phyloP scores from a whole-genome alignment of 73 alveolate species.

The Stentor roeselii region DNA sequence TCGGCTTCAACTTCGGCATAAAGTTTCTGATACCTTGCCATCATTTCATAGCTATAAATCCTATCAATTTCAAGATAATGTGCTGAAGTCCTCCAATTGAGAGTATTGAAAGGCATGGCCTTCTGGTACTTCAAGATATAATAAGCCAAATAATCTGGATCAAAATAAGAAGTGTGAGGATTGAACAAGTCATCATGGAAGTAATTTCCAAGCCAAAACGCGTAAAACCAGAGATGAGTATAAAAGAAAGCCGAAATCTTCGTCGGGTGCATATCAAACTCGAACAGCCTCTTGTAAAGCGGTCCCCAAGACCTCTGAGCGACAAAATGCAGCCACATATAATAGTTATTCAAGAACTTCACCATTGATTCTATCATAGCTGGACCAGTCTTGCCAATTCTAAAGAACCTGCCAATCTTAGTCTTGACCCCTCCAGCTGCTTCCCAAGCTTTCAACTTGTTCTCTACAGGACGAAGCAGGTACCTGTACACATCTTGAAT shows the following conservation, averaged over 20 bases:
- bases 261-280: slow-evolving; percentile 27
- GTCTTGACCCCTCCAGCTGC: slow-evolving; percentile 13
- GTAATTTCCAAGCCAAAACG: neutral
- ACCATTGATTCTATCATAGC: neutral
- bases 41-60: slow-evolving; percentile 29
- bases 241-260: neutral
- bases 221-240: neutral
- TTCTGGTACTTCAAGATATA: neutral
- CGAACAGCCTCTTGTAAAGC: slow-evolving; percentile 27
- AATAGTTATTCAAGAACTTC: neutral
- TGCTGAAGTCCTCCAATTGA: slow-evolving; percentile 25
- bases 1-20: neutral
- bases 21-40: neutral
- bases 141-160: slow-evolving; percentile 24
- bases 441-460: slow-evolving; percentile 21
- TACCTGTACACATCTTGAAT: slow-evolving; percentile 20
- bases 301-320: slow-evolving; percentile 33
- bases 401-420: slow-evolving; percentile 19
- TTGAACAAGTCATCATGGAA: neutral
- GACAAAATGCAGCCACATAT: neutral
- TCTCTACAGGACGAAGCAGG: slow-evolving; percentile 14
- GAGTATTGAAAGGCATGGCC: slow-evolving; percentile 10
- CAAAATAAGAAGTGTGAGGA: neutral
- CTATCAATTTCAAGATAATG: slow-evolving; percentile 21
- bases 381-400: slow-evolving; percentile 19